Conservation (phyloP, 352 stramenopile genomes). For the Phytophthora macrochlamydospora region DNA sequence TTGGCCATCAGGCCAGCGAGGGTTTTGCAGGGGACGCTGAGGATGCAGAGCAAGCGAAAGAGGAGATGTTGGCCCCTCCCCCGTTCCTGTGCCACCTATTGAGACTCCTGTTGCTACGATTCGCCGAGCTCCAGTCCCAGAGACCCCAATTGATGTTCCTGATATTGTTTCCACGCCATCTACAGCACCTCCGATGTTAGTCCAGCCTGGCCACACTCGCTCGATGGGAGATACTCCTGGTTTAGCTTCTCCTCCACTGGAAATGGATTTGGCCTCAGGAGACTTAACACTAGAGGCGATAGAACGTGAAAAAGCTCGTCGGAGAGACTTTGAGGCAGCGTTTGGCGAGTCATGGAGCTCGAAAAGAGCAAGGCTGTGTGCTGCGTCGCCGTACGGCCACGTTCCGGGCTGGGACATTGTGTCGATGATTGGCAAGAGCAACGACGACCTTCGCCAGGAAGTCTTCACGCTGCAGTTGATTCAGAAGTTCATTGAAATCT, state of each 20-base stretch:
- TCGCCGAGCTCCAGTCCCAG: constrained; percentile 45
- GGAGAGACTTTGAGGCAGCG: constrained; percentile 78
- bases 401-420: constrained; percentile 94
- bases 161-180: constrained; percentile 63
- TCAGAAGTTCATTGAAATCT: constrained; percentile 97
- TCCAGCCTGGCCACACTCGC: constrained; percentile 23
- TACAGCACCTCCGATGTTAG: constrained; percentile 30
- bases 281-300: constrained; percentile 78
- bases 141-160: constrained; percentile 72
- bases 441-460: constrained; percentile 98
- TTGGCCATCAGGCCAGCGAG: constrained; percentile 72
- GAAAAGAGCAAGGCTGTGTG: constrained; percentile 91
- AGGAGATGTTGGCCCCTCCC: constrained; percentile 12
- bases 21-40: constrained; percentile 47
- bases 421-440: constrained; percentile 98
- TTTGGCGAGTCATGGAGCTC: constrained; percentile 97
- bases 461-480: constrained; percentile 99
- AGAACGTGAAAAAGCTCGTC: constrained; percentile 81
- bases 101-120: constrained; percentile 17
- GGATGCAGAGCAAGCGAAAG: constrained; percentile 32
- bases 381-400: constrained; percentile 87
- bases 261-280: constrained; percentile 64
- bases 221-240: constrained; percentile 3
- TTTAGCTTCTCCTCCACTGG: constrained; percentile 34
- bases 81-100: constrained; percentile 15